These are phyloP conservation scores for Leccinum fibrillosum DNA, from an alignment of 768 basidiomycete genomes.

Conservation along the genomic window DNA sequence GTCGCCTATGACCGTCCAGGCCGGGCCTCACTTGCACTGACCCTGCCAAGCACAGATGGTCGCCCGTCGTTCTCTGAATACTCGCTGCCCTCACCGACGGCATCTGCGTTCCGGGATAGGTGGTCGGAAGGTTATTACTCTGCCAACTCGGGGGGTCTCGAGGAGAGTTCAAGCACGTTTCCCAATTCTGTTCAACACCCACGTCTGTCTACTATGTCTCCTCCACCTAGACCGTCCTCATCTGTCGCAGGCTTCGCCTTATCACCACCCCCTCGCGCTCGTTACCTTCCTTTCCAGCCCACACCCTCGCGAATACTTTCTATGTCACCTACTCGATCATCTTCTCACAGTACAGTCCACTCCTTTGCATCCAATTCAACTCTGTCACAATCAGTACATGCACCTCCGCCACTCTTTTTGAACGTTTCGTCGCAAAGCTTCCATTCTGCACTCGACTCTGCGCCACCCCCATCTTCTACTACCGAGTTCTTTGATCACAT, in stretches of 20 bases:
- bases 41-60: constrained; percentile 36
- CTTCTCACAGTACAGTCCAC: constrained; percentile 30
- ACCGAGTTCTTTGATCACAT: constrained; percentile 75
- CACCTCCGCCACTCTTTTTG: constrained; percentile 33
- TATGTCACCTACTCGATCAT: constrained; percentile 19
- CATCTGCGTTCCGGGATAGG: constrained; percentile 75
- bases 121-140: constrained; percentile 35
- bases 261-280: constrained; percentile 46
- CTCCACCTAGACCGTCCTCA: constrained; percentile 61
- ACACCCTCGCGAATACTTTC: constrained; percentile 16
- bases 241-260: constrained; percentile 55
- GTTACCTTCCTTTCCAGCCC: constrained; percentile 19
- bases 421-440: constrained; percentile 45
- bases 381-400: constrained; percentile 15
- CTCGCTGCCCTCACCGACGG: constrained; percentile 70
- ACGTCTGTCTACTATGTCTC: constrained; percentile 40
- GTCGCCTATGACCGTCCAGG: constrained; percentile 25
- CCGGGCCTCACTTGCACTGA: constrained; percentile 50
- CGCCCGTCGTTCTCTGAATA: constrained; percentile 64
- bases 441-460: constrained; percentile 50
- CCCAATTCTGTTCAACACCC: constrained; percentile 22
- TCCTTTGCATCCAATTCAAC: constrained; percentile 31
- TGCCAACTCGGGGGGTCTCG: constrained; percentile 20
- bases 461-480: constrained; percentile 62
- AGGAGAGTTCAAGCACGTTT: constrained; percentile 13